Conservation (phyloP, 2,329 filamentous ascomycete genomes). For the Blastomyces parvus region DNA sequence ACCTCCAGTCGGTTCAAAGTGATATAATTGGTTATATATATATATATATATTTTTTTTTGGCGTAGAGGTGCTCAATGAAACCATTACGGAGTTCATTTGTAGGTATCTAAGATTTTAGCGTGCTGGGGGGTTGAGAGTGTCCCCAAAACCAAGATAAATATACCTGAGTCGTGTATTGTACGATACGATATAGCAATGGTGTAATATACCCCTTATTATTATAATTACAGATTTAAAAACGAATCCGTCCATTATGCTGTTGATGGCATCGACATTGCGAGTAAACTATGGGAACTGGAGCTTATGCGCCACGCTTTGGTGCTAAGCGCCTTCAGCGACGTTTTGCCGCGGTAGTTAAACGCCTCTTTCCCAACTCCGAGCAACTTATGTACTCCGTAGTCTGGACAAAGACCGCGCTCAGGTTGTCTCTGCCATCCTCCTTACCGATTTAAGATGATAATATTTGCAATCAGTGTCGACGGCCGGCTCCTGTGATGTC, state of each 20-base stretch:
- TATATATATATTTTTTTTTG: background rate
- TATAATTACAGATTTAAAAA: background rate
- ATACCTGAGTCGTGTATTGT: background rate
- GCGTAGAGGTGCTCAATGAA: background rate
- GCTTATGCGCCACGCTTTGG: background rate
- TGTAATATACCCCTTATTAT: slow-evolving; percentile 1
- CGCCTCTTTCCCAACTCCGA: slow-evolving; percentile 1
- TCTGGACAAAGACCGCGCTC: background rate
- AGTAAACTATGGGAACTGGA: background rate
- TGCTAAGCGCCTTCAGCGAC: background rate
- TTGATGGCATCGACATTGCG: no score
- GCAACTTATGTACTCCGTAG: no score
- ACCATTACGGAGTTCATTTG: background rate
- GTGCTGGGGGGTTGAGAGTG: background rate
- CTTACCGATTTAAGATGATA: background rate
- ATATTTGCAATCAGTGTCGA: background rate
- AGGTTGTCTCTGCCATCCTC: background rate
- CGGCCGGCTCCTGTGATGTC: slow-evolving; percentile 8
- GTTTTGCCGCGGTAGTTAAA: background rate
- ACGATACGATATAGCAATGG: background rate
- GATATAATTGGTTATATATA: background rate
- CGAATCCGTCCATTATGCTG: background rate
- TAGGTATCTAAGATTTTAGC: background rate
- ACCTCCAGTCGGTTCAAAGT: slow-evolving; percentile 1
- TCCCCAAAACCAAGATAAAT: background rate